phyloP scores from a whole-genome alignment of 78 protist genomes.

The Cavenderia fasciculata region DNA sequence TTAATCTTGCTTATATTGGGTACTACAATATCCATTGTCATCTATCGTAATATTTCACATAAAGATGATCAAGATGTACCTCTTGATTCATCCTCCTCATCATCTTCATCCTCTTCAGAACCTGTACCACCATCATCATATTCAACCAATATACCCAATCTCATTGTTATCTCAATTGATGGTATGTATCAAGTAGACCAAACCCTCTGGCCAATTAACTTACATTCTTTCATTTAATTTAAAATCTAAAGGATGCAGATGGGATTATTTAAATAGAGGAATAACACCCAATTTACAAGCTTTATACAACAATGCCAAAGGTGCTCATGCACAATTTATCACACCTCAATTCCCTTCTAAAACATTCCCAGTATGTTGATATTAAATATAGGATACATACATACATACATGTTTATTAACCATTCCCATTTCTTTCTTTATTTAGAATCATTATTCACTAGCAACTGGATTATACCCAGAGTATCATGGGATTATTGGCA shows the following conservation, averaged over 20 bases:
- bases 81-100: not conserved
- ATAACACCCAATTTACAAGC: constrained; percentile 24
- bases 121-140: not conserved
- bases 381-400: not conserved
- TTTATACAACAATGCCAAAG: not conserved
- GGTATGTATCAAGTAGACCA: no score
- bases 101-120: not conserved
- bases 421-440: no score
- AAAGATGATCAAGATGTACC: no score
- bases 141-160: not conserved
- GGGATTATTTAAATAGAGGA: constrained; percentile 37
- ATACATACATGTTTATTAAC: not conserved
- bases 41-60: no score
- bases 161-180: constrained; percentile 49
- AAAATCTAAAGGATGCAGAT: constrained; percentile 4
- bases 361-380: constrained; percentile 44
- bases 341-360: constrained; percentile 63
- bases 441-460: constrained; percentile 33
- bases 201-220: no score
- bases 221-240: not conserved
- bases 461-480: constrained; percentile 70
- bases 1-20: no score
- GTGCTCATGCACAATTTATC: constrained; percentile 5
- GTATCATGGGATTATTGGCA: constrained; percentile 48
- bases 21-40: no score